phyloP scores from a whole-genome alignment of 768 basidiomycete genomes.

The Atractiella rhizophila region DNA sequence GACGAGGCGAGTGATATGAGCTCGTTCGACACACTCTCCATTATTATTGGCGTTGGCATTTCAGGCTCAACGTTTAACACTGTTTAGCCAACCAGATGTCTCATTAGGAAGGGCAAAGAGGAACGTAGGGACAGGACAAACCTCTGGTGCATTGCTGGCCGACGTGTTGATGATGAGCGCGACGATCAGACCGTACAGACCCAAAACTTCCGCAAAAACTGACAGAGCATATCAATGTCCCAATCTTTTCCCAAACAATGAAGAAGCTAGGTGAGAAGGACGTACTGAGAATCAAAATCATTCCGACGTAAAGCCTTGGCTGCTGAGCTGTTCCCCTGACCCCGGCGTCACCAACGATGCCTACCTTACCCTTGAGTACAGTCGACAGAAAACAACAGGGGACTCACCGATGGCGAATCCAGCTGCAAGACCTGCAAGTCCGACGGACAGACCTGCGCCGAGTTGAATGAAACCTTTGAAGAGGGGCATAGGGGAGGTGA shows the following conservation, averaged over 20 bases:
- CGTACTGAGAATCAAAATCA: slow-evolving; percentile 90
- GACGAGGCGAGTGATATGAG: too few species aligned
- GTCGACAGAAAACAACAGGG: too few species aligned
- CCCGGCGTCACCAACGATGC: slow-evolving; percentile 96
- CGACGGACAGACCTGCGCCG: slow-evolving; percentile 75
- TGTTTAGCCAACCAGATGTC: too few species aligned
- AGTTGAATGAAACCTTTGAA: slow-evolving; percentile 83
- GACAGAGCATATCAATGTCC: neutral
- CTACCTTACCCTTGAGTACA: slow-evolving; percentile 29
- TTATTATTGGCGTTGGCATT: too few species aligned
- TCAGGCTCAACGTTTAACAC: too few species aligned
- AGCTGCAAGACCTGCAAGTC: slow-evolving; percentile 81
- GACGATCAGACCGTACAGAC: slow-evolving; percentile 83
- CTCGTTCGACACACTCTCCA: too few species aligned
- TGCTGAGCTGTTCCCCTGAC: slow-evolving; percentile 94
- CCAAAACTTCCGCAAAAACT: slow-evolving; percentile 25
- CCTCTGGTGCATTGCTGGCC: too few species aligned
- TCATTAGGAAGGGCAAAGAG: too few species aligned
- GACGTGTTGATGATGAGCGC: too few species aligned
- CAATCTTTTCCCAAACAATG: neutral
- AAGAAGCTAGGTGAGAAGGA: slow-evolving; percentile 11
- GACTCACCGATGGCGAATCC: too few species aligned
- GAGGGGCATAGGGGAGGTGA: slow-evolving; percentile 53
- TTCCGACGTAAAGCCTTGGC: slow-evolving; percentile 17
- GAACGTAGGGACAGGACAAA: too few species aligned